These are phyloP conservation scores for Neonectria ditissima DNA, from an alignment of 2,329 filamentous ascomycete species.

Conservation along the genomic window DNA sequence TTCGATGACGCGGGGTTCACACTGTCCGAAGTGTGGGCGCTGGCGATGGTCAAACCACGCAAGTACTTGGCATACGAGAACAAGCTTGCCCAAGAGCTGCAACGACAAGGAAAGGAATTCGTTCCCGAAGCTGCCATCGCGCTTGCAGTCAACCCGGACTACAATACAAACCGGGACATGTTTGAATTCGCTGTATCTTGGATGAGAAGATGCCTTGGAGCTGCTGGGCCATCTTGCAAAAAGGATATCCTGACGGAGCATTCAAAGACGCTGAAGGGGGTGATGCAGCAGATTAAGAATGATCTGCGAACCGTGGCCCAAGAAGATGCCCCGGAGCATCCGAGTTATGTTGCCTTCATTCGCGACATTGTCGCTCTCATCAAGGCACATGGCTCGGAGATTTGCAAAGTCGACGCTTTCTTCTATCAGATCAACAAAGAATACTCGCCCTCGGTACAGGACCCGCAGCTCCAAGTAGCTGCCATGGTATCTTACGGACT, in stretches of 20 bases:
- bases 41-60: slow-evolving; percentile 63
- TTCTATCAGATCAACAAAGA: slow-evolving; percentile 68
- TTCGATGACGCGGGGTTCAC: slow-evolving; percentile 60
- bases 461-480: slow-evolving; percentile 68
- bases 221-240: slow-evolving; percentile 50
- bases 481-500: slow-evolving; percentile 68
- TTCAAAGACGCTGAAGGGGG: slow-evolving; percentile 56
- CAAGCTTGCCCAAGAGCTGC: slow-evolving; percentile 60
- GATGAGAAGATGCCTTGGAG: slow-evolving; percentile 63
- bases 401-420: slow-evolving; percentile 66
- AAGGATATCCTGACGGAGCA: slow-evolving; percentile 56
- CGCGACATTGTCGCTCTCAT: slow-evolving; percentile 65
- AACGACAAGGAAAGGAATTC: slow-evolving; percentile 56
- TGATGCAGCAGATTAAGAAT: slow-evolving; percentile 66
- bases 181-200: slow-evolving; percentile 62
- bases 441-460: slow-evolving; percentile 66
- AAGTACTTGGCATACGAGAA: slow-evolving; percentile 61
- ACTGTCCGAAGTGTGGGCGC: slow-evolving; percentile 64
- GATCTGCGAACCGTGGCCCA: slow-evolving; percentile 58
- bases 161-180: slow-evolving; percentile 60
- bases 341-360: slow-evolving; percentile 63
- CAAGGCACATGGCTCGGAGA: slow-evolving; percentile 64
- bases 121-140: slow-evolving; percentile 55
- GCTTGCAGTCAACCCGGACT: slow-evolving; percentile 56
- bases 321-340: slow-evolving; percentile 56